Evolutionary conservation across 805 yeast genomes (phyloP), one percentile per base, ranked within the genome.

Genomic region (Dipodascus albidus): DNA sequence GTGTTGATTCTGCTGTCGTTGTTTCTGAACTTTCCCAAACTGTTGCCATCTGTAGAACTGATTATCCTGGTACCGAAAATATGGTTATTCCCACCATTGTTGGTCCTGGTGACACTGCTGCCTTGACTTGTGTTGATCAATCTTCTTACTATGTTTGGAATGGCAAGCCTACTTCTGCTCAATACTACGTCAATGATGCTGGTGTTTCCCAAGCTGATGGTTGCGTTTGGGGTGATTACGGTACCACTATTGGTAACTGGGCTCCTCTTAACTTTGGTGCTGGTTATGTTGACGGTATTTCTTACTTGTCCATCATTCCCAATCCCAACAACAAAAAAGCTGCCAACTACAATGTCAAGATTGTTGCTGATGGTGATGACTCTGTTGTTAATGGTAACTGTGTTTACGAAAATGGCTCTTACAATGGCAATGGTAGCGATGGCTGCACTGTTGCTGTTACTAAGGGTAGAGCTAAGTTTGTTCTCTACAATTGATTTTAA

Each of bases 11-110:
- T 52, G 95, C 95, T 50, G 66, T 70, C 52, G 90, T 85, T 61
- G 84, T 76, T 55, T 80, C 81, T 63, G 75, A 85, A 62, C 71
- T 87, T 55, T 65, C 69, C 60, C 67, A 83, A 56, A 76, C 77
- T 52, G 89, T 91, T 63, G 91, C 98, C 56, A 73, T 93, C 65
- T 93, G 99, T 79, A 86, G 97, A 77, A 91, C 99, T 58, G 99
- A 91, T 71, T 91, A 91, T 81, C 99, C 99, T 67, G 99, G 99
- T 75, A 84, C 96, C 59, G 99, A 91, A 77, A 89, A 89, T 80
- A 93, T 91, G 98, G 95, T 83, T 61, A 78, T 91, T 58, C 98
- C 99, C 69, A 90, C 98, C 56, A 74, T 80, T 58, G 85, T 90
- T 52, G 69, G 68, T 33, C 85, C 84, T 55, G 96, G 96, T 63